Evolutionary conservation across 805 yeast species (phyloP).

Genomic region (Tetrapisispora nanseiensis): DNA sequence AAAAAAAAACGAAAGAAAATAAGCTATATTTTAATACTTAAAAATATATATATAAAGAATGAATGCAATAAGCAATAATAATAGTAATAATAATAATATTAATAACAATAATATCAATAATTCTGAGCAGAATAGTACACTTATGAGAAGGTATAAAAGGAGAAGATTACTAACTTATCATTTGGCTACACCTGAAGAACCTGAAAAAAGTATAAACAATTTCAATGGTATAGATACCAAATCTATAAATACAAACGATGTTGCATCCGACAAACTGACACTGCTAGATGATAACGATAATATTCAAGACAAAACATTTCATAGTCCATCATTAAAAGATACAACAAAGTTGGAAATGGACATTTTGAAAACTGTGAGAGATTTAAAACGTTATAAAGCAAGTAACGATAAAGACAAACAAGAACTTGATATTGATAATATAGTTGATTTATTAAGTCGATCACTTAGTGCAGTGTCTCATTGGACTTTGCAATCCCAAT

Average conservation of each 20-base stretch:
- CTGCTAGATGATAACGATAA: neutral
- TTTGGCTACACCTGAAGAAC: conserved; percentile 21
- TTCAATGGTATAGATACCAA: neutral
- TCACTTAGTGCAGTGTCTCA: conserved; percentile 24
- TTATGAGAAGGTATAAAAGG: neutral
- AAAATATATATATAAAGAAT: neutral
- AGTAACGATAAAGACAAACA: neutral
- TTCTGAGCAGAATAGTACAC: neutral
- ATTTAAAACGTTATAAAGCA: conserved; percentile 3
- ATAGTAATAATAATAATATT: too few species aligned
- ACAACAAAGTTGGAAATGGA: conserved; percentile 20
- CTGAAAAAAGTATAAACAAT: conserved; percentile 2
- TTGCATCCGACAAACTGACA: neutral
- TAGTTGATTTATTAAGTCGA: conserved; percentile 19
- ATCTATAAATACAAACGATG: neutral
- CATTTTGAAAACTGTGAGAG: conserved; percentile 4
- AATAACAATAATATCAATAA: neutral
- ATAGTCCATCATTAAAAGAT: conserved; percentile 11
- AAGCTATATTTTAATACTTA: neutral
- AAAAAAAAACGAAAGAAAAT: too few species aligned
- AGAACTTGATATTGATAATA: conserved; percentile 7
- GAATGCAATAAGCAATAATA: neutral
- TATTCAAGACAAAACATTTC: neutral
- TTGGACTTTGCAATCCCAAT: conserved; percentile 27
- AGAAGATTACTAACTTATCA: conserved; percentile 5